phyloP scores from a whole-genome alignment of 768 basidiomycete genomes.

The Lentinula lateritia region DNA sequence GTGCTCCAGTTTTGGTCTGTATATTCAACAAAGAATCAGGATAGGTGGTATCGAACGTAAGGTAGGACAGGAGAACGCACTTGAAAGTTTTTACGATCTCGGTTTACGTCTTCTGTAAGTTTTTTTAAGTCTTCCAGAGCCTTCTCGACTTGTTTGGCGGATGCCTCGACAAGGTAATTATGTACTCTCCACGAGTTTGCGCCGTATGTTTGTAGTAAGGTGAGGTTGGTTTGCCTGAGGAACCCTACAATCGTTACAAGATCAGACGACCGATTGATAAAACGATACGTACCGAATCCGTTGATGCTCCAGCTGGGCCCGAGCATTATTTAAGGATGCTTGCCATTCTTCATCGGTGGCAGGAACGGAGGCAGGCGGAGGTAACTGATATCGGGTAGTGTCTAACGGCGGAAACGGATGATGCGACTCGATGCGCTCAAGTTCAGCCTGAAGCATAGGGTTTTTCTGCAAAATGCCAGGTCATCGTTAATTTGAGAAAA shows the following conservation, averaged over 20 bases:
- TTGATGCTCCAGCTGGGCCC: slow-evolving; percentile 83
- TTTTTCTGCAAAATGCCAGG: slow-evolving; percentile 41
- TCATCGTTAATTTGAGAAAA: background rate
- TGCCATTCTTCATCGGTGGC: slow-evolving; percentile 77
- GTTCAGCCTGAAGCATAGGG: slow-evolving; percentile 65
- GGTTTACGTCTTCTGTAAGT: slow-evolving; percentile 78
- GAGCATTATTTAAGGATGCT: slow-evolving; percentile 67
- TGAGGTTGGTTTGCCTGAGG: slow-evolving; percentile 73
- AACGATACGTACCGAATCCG: slow-evolving; percentile 53
- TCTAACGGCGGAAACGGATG: slow-evolving; percentile 66
- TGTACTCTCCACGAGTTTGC: slow-evolving; percentile 89
- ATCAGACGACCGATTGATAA: background rate
- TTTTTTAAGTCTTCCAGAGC: slow-evolving; percentile 75
- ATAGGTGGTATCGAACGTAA: background rate
- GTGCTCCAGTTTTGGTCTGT: slow-evolving; percentile 73
- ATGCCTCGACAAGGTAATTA: slow-evolving; percentile 81
- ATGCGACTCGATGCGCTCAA: slow-evolving; percentile 67
- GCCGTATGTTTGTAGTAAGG: slow-evolving; percentile 80
- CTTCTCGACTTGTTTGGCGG: slow-evolving; percentile 65
- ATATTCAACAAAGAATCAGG: background rate
- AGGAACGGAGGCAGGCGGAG: slow-evolving; percentile 55
- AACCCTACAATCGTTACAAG: background rate
- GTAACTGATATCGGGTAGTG: slow-evolving; percentile 66
- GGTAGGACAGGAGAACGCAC: slow-evolving; percentile 28
- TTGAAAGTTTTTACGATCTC: slow-evolving; percentile 84